Base-by-base conservation (phyloP, 1,139 yeast genomes). In the Pichia sp. region DNA sequence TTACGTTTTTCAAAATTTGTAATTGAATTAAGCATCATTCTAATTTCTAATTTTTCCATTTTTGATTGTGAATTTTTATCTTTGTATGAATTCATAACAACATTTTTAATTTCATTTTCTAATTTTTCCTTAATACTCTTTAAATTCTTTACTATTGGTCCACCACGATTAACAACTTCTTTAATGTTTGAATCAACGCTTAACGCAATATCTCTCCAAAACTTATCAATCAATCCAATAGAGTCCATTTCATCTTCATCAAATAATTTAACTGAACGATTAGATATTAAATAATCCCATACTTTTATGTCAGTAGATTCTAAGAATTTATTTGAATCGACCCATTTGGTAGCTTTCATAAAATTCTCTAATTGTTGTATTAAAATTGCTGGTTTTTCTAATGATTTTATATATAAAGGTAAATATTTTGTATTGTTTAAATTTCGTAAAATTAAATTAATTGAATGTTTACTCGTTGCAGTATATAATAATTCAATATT, bases 131-230 rank as follows among this genome's bases (percentile, higher is more conserved):
- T 68, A 48, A 76, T 70, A 6, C 68, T 63, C 49, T 65, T 66
- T 54, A 86, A 64, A 48, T 79, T 74, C 57, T 82, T 80, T 0
- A 89, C 87, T 8, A 82, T 82, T 8, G 92, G 90, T 0, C 95
- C 95, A 40, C 94, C 95, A 56, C 85, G 73, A 7, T 73, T 71
- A 65, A 80, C 71, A 1, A 87, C 78, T 6, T 82, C 81, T 11
- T 75, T 80, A 32, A 86, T 70, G 46, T 74, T 77, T 39, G 73
- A 73, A 57, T 82, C 85, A 51, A 82, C 76, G 29, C 67, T 71
- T 7, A 63, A 57, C 0, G 81, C 74, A 3, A 77, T 59, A 43
- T 73, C 76, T 42, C 67, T 64, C 82, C 83, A 78, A 55, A 64
- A 74, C 4, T 62, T 57, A 1, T 71, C 39, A 53, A 55, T 35